A percentile compares a stretch with the other conserved stretches of the same genome.
These are phyloP conservation scores for Didymosphaeria variabile DNA, from an alignment of 2,329 filamentous ascomycete genomes.

Conservation along the genomic window DNA sequence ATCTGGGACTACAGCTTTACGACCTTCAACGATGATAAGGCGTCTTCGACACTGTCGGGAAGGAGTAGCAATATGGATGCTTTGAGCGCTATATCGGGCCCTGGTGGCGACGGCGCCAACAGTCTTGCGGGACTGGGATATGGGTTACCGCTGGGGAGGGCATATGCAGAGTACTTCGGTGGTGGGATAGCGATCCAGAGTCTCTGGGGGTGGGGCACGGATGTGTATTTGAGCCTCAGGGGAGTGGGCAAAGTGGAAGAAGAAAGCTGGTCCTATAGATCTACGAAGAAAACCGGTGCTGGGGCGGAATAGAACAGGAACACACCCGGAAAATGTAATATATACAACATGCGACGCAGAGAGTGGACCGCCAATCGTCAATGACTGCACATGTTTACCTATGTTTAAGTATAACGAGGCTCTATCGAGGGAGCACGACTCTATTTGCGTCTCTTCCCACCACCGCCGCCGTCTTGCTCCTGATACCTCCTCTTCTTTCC, in stretches of 20 bases:
- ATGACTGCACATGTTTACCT: neutral
- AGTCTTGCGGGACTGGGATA: constrained; percentile 90
- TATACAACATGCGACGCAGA: neutral
- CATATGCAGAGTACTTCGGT: constrained; percentile 98
- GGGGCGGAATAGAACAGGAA: neutral
- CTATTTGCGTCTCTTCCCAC: constrained; percentile 42
- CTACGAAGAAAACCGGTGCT: neutral
- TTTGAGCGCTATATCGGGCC: constrained; percentile 76
- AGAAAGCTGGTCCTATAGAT: constrained; percentile 5
- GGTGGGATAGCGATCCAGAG: constrained; percentile 96
- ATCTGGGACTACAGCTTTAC: constrained; percentile 99
- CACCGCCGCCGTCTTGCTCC: constrained; percentile 59
- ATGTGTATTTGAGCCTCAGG: constrained; percentile 70
- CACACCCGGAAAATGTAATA: neutral
- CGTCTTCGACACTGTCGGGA: constrained; percentile 55
- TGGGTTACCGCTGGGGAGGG: constrained; percentile 85
- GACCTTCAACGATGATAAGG: constrained; percentile 79
- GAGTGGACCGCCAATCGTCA: neutral
- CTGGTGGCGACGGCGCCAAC: constrained; percentile 77
- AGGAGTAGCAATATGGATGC: constrained; percentile 65
- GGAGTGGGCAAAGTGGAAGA: constrained; percentile 62
- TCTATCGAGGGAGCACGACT: no score
- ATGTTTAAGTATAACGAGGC: no score
- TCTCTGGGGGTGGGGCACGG: constrained; percentile 88
- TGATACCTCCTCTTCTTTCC: constrained; percentile 77